phyloP scores from a whole-genome alignment of 352 stramenopile species.

The Elongisporangium prolatum region DNA sequence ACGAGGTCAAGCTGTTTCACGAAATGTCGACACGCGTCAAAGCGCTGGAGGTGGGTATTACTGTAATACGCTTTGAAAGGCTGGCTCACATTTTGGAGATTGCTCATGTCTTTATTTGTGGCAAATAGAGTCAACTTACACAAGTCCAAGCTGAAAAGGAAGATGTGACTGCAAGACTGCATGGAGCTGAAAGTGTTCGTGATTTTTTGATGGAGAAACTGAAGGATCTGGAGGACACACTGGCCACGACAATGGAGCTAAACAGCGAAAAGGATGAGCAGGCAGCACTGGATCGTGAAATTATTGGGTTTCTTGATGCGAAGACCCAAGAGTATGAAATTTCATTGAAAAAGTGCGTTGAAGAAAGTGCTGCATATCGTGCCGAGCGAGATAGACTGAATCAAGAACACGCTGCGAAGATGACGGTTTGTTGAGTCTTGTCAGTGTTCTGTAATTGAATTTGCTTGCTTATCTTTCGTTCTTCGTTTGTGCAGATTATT shows the following conservation, averaged over 20 bases:
- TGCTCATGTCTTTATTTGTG: neutral
- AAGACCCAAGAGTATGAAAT: constrained; percentile 76
- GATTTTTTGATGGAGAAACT: constrained; percentile 86
- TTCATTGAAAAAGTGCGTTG: constrained; percentile 40
- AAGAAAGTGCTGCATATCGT: constrained; percentile 48
- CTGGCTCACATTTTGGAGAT: neutral
- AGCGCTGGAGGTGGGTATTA: constrained; percentile 44
- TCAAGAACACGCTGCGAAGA: constrained; percentile 55
- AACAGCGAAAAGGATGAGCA: constrained; percentile 65
- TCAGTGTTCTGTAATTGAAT: neutral
- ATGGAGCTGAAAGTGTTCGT: constrained; percentile 73
- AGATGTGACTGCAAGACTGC: constrained; percentile 58
- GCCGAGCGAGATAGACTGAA: constrained; percentile 38
- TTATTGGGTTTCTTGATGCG: constrained; percentile 79
- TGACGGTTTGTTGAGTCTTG: constrained; percentile 26
- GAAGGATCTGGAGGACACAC: constrained; percentile 64
- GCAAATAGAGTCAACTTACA: constrained; percentile 37
- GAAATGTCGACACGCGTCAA: constrained; percentile 80
- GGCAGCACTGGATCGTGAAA: constrained; percentile 63
- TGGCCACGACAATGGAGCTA: constrained; percentile 48
- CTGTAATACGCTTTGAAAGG: too few relatives aligned
- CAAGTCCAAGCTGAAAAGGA: constrained; percentile 77
- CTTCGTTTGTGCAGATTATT: constrained; percentile 42
- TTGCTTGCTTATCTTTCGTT: constrained; percentile 1
- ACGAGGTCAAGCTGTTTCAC: constrained; percentile 83